phyloP scores from a whole-genome alignment of 495 filamentous ascomycete species.

The Neurospora sp. region DNA sequence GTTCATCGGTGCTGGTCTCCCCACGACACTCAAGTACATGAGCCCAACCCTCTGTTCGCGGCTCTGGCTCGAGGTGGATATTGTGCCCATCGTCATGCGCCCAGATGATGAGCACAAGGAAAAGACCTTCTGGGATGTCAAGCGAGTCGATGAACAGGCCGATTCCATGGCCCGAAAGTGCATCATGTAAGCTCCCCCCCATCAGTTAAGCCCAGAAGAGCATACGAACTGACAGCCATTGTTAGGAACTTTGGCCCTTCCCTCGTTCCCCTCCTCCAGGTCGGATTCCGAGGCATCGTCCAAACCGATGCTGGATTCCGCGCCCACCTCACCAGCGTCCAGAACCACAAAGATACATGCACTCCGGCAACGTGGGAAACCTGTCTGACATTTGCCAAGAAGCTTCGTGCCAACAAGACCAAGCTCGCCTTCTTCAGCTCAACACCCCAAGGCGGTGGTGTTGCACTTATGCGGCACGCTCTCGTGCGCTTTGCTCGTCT shows the following conservation, averaged over 20 bases:
- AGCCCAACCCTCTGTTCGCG: conserved; percentile 55
- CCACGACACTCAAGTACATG: conserved; percentile 36
- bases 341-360: conserved; percentile 58
- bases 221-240: not conserved
- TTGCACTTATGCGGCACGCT: conserved; percentile 82
- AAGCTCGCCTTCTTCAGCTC: conserved; percentile 80
- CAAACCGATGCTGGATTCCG: conserved; percentile 61
- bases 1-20: conserved; percentile 55
- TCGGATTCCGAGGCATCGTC: conserved; percentile 64
- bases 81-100: conserved; percentile 54
- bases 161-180: conserved; percentile 81
- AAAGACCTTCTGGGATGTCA: conserved; percentile 40
- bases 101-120: conserved; percentile 34
- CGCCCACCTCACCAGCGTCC: conserved; percentile 47
- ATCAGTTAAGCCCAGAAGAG: not conserved
- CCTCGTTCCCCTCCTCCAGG: conserved; percentile 59
- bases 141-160: conserved; percentile 69
- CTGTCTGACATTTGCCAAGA: conserved; percentile 54
- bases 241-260: conserved; percentile 67
- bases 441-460: conserved; percentile 80
- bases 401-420: conserved; percentile 54
- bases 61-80: conserved; percentile 74
- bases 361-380: conserved; percentile 54
- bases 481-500: conserved; percentile 62
- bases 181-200: conserved; percentile 40